Evolutionary conservation across 768 basidiomycete species (phyloP).

Genomic region (Amanita thiersii): DNA sequence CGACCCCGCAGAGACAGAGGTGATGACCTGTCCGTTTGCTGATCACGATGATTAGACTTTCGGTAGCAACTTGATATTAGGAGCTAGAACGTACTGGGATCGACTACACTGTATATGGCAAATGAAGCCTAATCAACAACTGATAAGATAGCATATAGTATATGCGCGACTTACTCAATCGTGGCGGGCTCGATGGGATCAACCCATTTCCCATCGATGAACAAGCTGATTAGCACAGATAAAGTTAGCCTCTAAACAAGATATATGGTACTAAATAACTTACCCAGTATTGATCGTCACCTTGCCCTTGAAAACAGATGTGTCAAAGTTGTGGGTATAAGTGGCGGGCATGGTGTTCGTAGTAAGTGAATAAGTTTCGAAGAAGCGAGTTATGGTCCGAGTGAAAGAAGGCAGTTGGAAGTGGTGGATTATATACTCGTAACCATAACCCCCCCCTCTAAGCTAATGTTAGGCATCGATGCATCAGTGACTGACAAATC

Average conservation of each 20-base stretch:
- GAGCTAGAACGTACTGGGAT: too few relatives aligned
- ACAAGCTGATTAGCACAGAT: slow-evolving; percentile 10
- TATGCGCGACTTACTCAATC: slow-evolving; percentile 15
- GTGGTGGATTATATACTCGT: too few relatives aligned
- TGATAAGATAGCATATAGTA: background rate
- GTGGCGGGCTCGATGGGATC: slow-evolving; percentile 14
- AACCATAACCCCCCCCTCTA: too few relatives aligned
- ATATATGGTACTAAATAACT: too few relatives aligned
- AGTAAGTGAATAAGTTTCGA: too few relatives aligned
- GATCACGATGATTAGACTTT: slow-evolving; percentile 9
- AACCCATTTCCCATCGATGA: slow-evolving; percentile 19
- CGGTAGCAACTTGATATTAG: too few relatives aligned
- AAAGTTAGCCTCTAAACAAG: too few relatives aligned
- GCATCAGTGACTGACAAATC: too few relatives aligned
- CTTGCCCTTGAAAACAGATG: slow-evolving; percentile 14
- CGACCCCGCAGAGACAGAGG: slow-evolving; percentile 44
- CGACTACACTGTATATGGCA: slow-evolving; percentile 7
- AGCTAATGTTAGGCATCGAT: too few relatives aligned
- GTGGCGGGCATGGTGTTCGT: slow-evolving; percentile 14
- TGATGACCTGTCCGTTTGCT: slow-evolving; percentile 52
- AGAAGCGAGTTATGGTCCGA: too few relatives aligned
- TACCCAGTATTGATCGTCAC: slow-evolving; percentile 16
- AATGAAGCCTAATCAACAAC: background rate
- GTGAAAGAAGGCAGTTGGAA: too few relatives aligned
- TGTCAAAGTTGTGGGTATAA: slow-evolving; percentile 17